Base-by-base conservation (phyloP, 2,329 filamentous ascomycete species). In the Cladosporium sp. region DNA sequence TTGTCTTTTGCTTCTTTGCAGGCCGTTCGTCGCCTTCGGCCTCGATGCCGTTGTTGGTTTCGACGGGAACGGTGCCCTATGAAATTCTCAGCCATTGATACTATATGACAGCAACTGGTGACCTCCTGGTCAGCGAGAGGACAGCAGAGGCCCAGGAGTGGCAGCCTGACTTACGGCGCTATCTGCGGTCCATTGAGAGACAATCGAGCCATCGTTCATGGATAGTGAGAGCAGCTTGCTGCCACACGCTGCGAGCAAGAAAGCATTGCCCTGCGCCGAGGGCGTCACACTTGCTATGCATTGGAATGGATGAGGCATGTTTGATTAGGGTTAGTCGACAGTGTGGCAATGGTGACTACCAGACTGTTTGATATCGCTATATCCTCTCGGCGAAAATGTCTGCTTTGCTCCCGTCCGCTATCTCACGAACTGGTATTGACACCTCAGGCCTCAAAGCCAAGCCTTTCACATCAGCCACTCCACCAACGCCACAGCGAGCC, bases 211-310 rank as follows among this genome's bases (percentile, higher is more conserved):
- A 53, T 79, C 74, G n/a, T 71, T 62, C 6, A 83, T 69, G 61
- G 75, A 75, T 65, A 88, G 85, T 2, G 82, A 79, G 61, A 88
- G 79, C 48, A 96, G 79, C 59, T 77, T 80, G 41, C 84, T 79
- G 12, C 88, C 88, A 53, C 83, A 83, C 20, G 88, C 86, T 32
- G 85, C 86, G 58, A 94, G 77, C 15, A 96, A 67, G 16, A 86
- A 68, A 57, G 76, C 67, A 12, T 62, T 55, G 29, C 41, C 36
- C 22, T 55, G 56, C 32, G 32, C 33, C 43, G n/a, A 38, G 36
- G n/a, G 53, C 43, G n/a, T n/a, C 20, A 55, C 60, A 59, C 39
- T 59, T 53, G 43, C 59, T 38, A 74, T 55, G 53, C 68, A 70
- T 56, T 74, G 70, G 51, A 67, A 74, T 7, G 72, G 72, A 53